Evolutionary conservation across 2,329 filamentous ascomycete species (phyloP), one percentile per base, ranked within the genome.

Genomic region (Microascus cirrosus): DNA sequence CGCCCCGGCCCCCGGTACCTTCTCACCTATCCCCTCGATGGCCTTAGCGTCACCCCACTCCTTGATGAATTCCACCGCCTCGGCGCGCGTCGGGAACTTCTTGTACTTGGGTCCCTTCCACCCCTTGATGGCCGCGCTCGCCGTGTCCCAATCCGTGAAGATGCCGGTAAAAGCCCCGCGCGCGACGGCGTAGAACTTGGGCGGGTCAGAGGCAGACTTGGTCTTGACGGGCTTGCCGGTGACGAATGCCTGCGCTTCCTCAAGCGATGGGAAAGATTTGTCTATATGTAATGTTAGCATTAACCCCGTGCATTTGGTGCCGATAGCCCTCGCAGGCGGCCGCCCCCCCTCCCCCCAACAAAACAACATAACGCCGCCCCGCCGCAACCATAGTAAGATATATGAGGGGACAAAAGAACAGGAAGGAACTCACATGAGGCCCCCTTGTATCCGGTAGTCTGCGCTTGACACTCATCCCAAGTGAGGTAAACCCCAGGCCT

Each of bases 181-280:
- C 1, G 82, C 83, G 6, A 86, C 81, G 3, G 77, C 83, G 65
- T 86, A 86, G 68, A 78, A 86, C 54, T 73, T 75, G 55, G 74
- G 66, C 53, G 76, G 72, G 60, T 74, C 69, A 34, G 55, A 15
- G 42, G 56, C 68, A 59, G 79, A 78, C 15, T 39, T 25, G 13
- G 51, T 24, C 35, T 54, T 54, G 6, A 69, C 65, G 28, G 69
- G 66, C 62, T 78, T 79, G 53, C 89, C 88, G 1, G 79, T 82
- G 28, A 90, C 77, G 67, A 89, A 96, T 1, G 82, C 83, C 65
- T 88, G 81, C n/a, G 93, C 93, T 60, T 96, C 90, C 61, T 85
- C 80, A 59, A 79, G 75, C 0, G 80, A 83, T 11, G 78, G 73
- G 67, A 96, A 96, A 1, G 87, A 90, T 73, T 94, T 93, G 76